phyloP scores from a whole-genome alignment of 2,329 filamentous ascomycete genomes.

The Penicillium concentricum region DNA sequence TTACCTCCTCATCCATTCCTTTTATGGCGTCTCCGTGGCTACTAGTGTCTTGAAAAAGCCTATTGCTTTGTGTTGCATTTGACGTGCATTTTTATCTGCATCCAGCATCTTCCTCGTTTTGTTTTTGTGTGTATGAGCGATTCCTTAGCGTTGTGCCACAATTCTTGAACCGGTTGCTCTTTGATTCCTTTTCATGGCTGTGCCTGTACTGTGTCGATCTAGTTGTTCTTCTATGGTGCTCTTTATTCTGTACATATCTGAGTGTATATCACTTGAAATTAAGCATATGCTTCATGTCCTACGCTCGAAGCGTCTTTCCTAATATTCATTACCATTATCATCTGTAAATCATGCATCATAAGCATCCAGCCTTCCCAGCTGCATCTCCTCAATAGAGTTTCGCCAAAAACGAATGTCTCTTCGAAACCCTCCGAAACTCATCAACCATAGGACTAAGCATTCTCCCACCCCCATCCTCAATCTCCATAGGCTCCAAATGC shows the following conservation, averaged over 20 bases:
- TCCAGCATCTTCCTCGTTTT: not conserved
- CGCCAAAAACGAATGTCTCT: conserved; percentile 26
- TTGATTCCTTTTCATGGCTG: not conserved
- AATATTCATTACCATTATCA: not conserved
- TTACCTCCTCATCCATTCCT: not conserved
- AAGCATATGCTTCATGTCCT: not conserved
- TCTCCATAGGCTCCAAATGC: conserved; percentile 11
- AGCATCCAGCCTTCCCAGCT: too few relatives aligned
- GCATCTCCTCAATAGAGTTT: conserved; percentile 22
- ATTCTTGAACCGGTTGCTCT: not conserved
- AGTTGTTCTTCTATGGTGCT: not conserved
- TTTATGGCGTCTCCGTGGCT: conserved; percentile 15
- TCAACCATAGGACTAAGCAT: conserved; percentile 33
- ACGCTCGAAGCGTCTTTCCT: not conserved
- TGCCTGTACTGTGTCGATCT: not conserved
- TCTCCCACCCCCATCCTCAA: conserved; percentile 17
- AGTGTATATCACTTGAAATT: conserved; percentile 1
- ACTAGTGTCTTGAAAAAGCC: conserved; percentile 15
- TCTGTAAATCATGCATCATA: not conserved
- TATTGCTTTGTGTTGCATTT: conserved; percentile 10
- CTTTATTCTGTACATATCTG: conserved; percentile 12
- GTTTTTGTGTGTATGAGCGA: conserved; percentile 15
- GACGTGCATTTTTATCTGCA: not conserved
- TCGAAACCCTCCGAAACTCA: conserved; percentile 35
- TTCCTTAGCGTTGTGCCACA: conserved; percentile 21